These are phyloP conservation scores for Phytophthora melonis DNA, from an alignment of 352 stramenopile species.

Conservation along the genomic window DNA sequence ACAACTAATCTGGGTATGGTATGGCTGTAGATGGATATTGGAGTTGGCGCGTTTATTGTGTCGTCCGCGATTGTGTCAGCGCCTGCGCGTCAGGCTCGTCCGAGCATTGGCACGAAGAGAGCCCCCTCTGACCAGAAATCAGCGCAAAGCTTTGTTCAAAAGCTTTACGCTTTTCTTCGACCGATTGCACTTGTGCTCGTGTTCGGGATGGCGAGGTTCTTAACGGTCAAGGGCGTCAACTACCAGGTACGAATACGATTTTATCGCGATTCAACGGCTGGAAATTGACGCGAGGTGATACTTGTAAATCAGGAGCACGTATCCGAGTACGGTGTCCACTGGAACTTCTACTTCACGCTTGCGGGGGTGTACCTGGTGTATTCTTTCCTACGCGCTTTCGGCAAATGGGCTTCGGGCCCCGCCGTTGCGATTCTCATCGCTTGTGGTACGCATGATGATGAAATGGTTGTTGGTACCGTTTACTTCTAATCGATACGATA, in stretches of 20 bases:
- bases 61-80: slow-evolving; percentile 85
- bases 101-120: slow-evolving; percentile 30
- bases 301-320: slow-evolving; percentile 90
- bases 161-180: slow-evolving; percentile 68
- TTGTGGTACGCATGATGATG: slow-evolving; percentile 32
- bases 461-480: neutral
- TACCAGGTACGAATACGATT: slow-evolving; percentile 64
- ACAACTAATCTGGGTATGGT: slow-evolving; percentile 6
- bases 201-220: slow-evolving; percentile 74
- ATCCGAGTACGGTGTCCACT: slow-evolving; percentile 99
- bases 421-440: slow-evolving; percentile 51
- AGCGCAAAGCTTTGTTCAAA: slow-evolving; percentile 25
- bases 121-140: slow-evolving; percentile 11
- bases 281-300: neutral
- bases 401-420: slow-evolving; percentile 55
- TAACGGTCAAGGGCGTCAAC: slow-evolving; percentile 87
- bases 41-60: slow-evolving; percentile 95
- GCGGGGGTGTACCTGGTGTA: slow-evolving; percentile 82
- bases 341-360: slow-evolving; percentile 99
- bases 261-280: neutral
- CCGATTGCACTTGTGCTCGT: slow-evolving; percentile 77
- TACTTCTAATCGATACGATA: neutral
- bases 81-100: slow-evolving; percentile 64
- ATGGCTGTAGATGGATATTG: slow-evolving; percentile 95
- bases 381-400: slow-evolving; percentile 62